These are phyloP conservation scores for Ramaria rubella DNA, from an alignment of 768 basidiomycete species.

Conservation along the genomic window DNA sequence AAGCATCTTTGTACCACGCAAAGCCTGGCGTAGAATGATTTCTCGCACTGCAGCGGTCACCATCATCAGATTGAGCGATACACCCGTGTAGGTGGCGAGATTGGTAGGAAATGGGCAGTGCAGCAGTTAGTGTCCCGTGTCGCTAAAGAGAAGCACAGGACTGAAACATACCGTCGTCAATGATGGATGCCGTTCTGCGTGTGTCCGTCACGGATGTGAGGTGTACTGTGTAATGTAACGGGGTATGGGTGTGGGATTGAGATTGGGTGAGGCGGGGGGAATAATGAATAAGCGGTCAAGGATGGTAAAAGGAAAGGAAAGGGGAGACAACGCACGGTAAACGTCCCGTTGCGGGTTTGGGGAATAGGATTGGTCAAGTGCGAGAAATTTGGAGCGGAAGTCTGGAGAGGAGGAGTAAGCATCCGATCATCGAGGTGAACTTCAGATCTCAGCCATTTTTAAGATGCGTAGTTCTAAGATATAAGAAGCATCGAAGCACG, in stretches of 20 bases:
- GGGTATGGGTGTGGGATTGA: no score
- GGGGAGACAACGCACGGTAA: slow-evolving; percentile 66
- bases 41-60: slow-evolving; percentile 60
- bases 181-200: slow-evolving; percentile 63
- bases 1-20: slow-evolving; percentile 52
- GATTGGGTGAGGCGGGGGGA: not conserved
- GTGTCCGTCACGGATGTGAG: slow-evolving; percentile 81
- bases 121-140: no score
- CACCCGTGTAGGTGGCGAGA: no score
- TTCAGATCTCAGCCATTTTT: no score
- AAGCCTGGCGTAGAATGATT: slow-evolving; percentile 60
- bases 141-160: slow-evolving; percentile 1
- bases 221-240: no score
- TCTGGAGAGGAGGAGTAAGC: slow-evolving; percentile 44
- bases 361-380: slow-evolving; percentile 58
- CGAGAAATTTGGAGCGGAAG: slow-evolving; percentile 66
- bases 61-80: no score
- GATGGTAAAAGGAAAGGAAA: no score
- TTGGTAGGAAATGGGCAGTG: no score
- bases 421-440: not conserved
- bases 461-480: no score
- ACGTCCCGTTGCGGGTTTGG: slow-evolving; percentile 68
- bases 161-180: slow-evolving; percentile 64
- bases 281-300: no score
- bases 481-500: no score